Conservation (phyloP, 2,329 filamentous ascomycete species). For the Talaromyces funiculosus region DNA sequence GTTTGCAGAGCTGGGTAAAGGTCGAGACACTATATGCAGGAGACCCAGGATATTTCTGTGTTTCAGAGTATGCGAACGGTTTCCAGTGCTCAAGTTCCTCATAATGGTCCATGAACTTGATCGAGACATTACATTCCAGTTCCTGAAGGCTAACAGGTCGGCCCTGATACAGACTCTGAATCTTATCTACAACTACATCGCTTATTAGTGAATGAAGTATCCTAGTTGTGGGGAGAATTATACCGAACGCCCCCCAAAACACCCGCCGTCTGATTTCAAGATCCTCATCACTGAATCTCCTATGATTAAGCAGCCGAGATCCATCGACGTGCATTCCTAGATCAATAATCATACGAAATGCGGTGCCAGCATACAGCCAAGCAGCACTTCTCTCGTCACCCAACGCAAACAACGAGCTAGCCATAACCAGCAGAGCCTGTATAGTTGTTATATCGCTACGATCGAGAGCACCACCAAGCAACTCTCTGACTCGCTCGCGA, state of each 20-base stretch:
- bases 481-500: conserved; percentile 41
- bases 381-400: conserved; percentile 48
- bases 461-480: conserved; percentile 45
- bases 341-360: conserved; percentile 50
- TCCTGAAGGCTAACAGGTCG: conserved; percentile 44
- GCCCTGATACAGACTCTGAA: conserved; percentile 51
- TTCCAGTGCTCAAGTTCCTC: conserved; percentile 51
- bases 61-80: conserved; percentile 38
- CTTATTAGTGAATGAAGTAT: neutral
- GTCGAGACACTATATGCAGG: conserved; percentile 31
- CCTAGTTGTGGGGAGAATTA: neutral
- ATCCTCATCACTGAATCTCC: conserved; percentile 41
- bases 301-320: conserved; percentile 20
- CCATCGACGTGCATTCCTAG: conserved; percentile 46
- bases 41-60: conserved; percentile 28
- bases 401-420: conserved; percentile 46
- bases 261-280: conserved; percentile 42
- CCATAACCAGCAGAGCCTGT: conserved; percentile 50
- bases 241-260: conserved; percentile 43
- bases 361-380: conserved; percentile 50
- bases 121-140: conserved; percentile 43
- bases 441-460: conserved; percentile 51
- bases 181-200: conserved; percentile 41
- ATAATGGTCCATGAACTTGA: conserved; percentile 36
- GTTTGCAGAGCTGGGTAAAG: conserved; percentile 32